Evolutionary conservation across 495 filamentous ascomycete species (phyloP).

Genomic region (Podospora fimiseda): DNA sequence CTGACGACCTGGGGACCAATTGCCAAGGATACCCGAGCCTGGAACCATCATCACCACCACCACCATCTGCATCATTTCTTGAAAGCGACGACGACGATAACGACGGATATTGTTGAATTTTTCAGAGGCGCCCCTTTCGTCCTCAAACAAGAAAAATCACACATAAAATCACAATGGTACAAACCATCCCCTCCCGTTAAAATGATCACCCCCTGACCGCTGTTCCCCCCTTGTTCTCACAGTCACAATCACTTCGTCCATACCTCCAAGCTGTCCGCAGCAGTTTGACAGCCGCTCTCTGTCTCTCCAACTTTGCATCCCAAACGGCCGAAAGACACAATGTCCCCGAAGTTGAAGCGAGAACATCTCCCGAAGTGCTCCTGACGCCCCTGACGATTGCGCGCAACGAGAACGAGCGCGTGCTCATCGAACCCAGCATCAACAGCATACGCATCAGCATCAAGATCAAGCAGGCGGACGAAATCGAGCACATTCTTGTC

Average conservation of each 20-base stretch:
- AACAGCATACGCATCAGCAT: constrained; percentile 95
- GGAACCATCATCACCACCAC: neutral
- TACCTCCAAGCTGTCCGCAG: constrained; percentile 96
- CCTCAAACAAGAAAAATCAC: no score
- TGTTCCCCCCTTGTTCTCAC: neutral
- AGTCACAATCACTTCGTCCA: constrained; percentile 97
- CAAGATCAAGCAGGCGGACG: constrained; percentile 98
- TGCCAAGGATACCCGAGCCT: constrained; percentile 5
- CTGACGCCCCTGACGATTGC: constrained; percentile 83
- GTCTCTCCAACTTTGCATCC: constrained; percentile 94
- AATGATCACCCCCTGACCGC: neutral
- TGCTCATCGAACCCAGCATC: constrained; percentile 88
- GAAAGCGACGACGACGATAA: neutral
- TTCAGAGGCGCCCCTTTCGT: no score
- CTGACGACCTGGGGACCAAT: neutral
- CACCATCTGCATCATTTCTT: constrained; percentile 1
- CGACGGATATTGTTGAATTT: neutral
- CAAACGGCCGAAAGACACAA: constrained; percentile 95
- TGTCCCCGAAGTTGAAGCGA: constrained; percentile 94
- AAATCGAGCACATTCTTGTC: constrained; percentile 94
- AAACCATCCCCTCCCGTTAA: no score
- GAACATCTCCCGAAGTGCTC: constrained; percentile 86
- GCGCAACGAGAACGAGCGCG: constrained; percentile 90
- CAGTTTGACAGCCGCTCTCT: constrained; percentile 87
- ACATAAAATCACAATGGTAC: constrained; percentile 19